phyloP scores from a whole-genome alignment of 1,284 basidiomycete genomes.

The Testicularia cyperi region DNA sequence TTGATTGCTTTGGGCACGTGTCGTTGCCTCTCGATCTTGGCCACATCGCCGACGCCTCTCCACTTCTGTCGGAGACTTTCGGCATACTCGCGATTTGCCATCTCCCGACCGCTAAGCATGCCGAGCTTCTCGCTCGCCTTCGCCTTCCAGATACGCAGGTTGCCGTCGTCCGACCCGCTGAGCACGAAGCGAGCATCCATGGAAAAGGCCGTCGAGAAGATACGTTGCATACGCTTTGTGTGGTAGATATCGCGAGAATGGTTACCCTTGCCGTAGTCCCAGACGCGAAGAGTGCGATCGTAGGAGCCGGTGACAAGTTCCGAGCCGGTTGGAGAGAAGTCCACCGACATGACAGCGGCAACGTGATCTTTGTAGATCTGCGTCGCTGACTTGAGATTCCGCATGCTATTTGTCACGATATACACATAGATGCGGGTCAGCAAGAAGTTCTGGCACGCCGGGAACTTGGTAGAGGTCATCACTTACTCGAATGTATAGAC shows the following conservation, averaged over 20 bases:
- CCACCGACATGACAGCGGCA: slow-evolving; percentile 71
- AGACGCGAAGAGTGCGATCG: slow-evolving; percentile 90
- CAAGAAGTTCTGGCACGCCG: not conserved
- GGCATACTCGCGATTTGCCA: slow-evolving; percentile 88
- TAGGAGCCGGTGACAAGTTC: slow-evolving; percentile 95
- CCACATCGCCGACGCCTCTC: slow-evolving; percentile 72
- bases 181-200: slow-evolving; percentile 90
- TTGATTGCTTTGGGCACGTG: slow-evolving; percentile 88
- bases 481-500: slow-evolving; percentile 86
- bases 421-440: not conserved
- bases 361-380: slow-evolving; percentile 98
- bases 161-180: slow-evolving; percentile 93
- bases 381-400: slow-evolving; percentile 77
- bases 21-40: slow-evolving; percentile 77
- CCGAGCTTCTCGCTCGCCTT: slow-evolving; percentile 90
- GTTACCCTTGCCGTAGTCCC: slow-evolving; percentile 83
- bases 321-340: slow-evolving; percentile 77
- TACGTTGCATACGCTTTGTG: slow-evolving; percentile 98
- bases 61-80: slow-evolving; percentile 85
- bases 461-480: not conserved
- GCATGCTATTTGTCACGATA: slow-evolving; percentile 63
- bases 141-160: slow-evolving; percentile 94
- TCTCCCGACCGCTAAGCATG: slow-evolving; percentile 84
- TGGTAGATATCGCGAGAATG: slow-evolving; percentile 85
- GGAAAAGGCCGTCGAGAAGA: slow-evolving; percentile 67